Evolutionary conservation across 495 filamentous ascomycete species (phyloP).

Genomic region (Mycothermus thermophilus): DNA sequence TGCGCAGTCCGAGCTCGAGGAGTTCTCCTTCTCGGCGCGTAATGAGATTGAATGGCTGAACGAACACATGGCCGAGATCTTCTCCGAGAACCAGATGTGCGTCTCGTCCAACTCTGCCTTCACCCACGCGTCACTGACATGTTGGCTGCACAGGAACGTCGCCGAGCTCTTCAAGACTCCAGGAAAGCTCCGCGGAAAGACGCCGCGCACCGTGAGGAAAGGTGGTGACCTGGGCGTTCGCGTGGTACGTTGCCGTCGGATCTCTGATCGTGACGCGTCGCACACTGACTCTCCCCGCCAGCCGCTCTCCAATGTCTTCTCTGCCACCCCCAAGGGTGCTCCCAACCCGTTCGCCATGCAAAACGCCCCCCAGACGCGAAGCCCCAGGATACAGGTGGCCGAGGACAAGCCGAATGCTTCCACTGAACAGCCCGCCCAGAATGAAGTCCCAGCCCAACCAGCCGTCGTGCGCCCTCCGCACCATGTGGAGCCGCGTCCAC

Average conservation of each 20-base stretch:
- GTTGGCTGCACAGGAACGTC: conserved; percentile 46
- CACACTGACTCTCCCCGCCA: conserved; percentile 25
- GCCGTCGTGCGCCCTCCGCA: conserved; percentile 8
- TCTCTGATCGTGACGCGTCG: conserved; percentile 1
- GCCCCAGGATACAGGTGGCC: conserved; percentile 27
- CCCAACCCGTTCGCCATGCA: conserved; percentile 32
- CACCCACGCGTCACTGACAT: neutral
- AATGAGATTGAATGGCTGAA: conserved; percentile 94
- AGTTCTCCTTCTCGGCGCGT: conserved; percentile 74
- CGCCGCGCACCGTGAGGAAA: conserved; percentile 71
- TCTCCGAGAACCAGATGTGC: conserved; percentile 71
- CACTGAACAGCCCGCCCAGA: conserved; percentile 13
- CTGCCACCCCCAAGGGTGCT: conserved; percentile 31
- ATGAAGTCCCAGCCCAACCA: conserved; percentile 11
- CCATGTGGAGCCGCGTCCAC: conserved; percentile 6
- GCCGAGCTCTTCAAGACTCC: conserved; percentile 93
- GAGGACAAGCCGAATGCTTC: conserved; percentile 13
- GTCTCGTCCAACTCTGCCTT: too few relatives aligned
- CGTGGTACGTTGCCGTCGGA: conserved; percentile 39
- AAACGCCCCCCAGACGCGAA: conserved; percentile 19
- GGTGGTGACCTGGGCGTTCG: conserved; percentile 47
- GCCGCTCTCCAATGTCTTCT: conserved; percentile 77
- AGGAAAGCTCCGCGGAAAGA: conserved; percentile 86
- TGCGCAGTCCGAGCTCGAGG: conserved; percentile 57
- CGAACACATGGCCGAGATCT: conserved; percentile 92